Evolutionary conservation across 345 rosid species (phyloP), one percentile per base, ranked within the genome.

Genomic region (Fremontodendron californicum): DNA sequence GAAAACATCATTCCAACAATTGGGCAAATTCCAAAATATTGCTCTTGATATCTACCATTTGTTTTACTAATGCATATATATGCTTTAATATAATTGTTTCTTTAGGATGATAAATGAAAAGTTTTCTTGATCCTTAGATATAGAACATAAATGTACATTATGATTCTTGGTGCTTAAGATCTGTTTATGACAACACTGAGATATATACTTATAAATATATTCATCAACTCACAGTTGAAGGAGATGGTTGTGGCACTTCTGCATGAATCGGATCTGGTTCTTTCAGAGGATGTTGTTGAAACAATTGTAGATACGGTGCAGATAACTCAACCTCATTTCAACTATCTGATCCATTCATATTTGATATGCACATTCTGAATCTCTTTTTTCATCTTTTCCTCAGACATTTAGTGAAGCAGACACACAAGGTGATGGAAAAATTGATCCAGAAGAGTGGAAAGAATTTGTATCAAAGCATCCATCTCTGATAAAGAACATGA

Each of bases 231-330:
- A 64, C 80, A 94, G 98, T 81, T 94, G 81, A 94, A 86, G 85
- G 95, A 87, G 87, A 94, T 94, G 98, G 98, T 94, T 15, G 19
- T 90, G 78, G 98, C 95, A 10, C 92, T 94, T 66, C 88, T 94
- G 77, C 89, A 90, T 10, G 98, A 94, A 84, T 94, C 98, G 0
- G 97, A 95, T 64, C 90, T 95, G 52, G 46, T 80, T 16, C 83
- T 95, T 25, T 87, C 96, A 0, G 92, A 93, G 37, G 97, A 93
- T 71, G 71, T 82, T 35, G 88, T 95, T 12, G 91, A 93, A 86
- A 63, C 83, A 19, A 93, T 93, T 61, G 97, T 95, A 6, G 89
- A 88, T 82, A 89, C 87, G 94, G 99, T 92, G 81, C 43, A 29
- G 31, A 39, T 9, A 72, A 42, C 18, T 29, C 60, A 39, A 29